Conservation (phyloP, 768 basidiomycete genomes). For the Rhodotorula toruloides region DNA sequence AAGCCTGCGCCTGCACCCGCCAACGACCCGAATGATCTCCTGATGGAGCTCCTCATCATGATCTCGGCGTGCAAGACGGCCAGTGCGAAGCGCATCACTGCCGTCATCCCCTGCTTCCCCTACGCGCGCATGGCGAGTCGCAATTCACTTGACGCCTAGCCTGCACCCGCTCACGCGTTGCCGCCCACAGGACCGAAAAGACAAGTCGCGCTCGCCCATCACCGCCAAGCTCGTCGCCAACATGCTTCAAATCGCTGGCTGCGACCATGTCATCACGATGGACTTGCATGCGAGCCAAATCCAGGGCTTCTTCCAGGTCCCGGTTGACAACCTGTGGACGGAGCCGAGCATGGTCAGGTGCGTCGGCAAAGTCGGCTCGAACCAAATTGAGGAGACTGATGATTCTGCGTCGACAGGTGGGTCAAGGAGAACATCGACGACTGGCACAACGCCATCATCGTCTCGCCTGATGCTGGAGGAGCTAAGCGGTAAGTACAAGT, state of each 20-base stretch:
- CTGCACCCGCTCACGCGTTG: too few species aligned
- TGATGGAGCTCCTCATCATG: slow-evolving; percentile 98
- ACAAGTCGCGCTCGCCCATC: slow-evolving; percentile 90
- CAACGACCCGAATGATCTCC: slow-evolving; percentile 84
- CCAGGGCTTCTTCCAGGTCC: slow-evolving; percentile 98
- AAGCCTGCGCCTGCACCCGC: slow-evolving; percentile 46
- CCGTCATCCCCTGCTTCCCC: slow-evolving; percentile 95
- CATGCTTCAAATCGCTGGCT: slow-evolving; percentile 93
- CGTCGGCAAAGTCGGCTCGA: background rate
- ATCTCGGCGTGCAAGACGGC: slow-evolving; percentile 98
- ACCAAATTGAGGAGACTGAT: background rate
- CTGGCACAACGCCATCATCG: slow-evolving; percentile 85
- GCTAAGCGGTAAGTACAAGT: slow-evolving; percentile 76
- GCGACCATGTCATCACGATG: slow-evolving; percentile 99
- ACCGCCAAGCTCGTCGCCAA: slow-evolving; percentile 97
- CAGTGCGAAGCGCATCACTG: slow-evolving; percentile 70
- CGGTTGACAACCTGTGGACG: slow-evolving; percentile 93
- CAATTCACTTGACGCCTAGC: too few species aligned
- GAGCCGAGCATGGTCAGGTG: slow-evolving; percentile 83
- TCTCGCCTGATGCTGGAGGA: slow-evolving; percentile 95
- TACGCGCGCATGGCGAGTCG: slow-evolving; percentile 60
- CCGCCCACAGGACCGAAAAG: slow-evolving; percentile 84
- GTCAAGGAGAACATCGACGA: slow-evolving; percentile 77
- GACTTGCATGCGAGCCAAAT: slow-evolving; percentile 96
- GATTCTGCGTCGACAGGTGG: slow-evolving; percentile 49